phyloP scores from a whole-genome alignment of 768 basidiomycete species.

The Lyophyllum atratum region DNA sequence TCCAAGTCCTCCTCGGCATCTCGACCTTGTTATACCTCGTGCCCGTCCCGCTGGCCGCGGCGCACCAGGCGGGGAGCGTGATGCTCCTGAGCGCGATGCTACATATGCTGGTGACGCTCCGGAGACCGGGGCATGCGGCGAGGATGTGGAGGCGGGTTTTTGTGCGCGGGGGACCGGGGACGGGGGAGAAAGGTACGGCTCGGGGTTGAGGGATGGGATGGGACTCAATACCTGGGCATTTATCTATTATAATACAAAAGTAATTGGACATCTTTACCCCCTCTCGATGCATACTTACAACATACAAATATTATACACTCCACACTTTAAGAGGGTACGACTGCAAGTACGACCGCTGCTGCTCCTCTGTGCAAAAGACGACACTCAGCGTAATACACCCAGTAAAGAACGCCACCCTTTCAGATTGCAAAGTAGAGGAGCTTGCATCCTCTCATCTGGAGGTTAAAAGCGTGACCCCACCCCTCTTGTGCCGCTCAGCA shows the following conservation, averaged over 20 bases:
- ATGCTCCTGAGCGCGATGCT: slow-evolving; percentile 81
- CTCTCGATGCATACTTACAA: background rate
- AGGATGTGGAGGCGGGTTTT: slow-evolving; percentile 51
- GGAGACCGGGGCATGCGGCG: slow-evolving; percentile 70
- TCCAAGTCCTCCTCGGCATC: slow-evolving; percentile 70
- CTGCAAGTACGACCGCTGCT: no score
- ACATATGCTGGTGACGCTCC: slow-evolving; percentile 70
- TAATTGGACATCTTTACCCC: background rate
- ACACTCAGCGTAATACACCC: no score
- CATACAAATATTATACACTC: background rate
- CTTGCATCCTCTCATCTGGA: no score
- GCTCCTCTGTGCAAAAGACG: no score
- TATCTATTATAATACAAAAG: background rate
- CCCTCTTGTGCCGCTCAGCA: no score
- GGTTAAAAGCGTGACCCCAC: no score
- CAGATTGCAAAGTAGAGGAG: no score
- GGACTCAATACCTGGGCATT: background rate
- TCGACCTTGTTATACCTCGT: slow-evolving; percentile 90
- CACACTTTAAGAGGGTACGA: no score
- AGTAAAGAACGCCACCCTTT: no score
- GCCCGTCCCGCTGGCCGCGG: slow-evolving; percentile 87
- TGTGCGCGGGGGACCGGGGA: background rate
- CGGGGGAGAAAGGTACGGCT: background rate
- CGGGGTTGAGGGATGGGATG: background rate
- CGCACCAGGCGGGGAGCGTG: slow-evolving; percentile 95